These are phyloP conservation scores for Clarireedia paspali DNA, from an alignment of 2,329 filamentous ascomycete genomes.

Conservation along the genomic window DNA sequence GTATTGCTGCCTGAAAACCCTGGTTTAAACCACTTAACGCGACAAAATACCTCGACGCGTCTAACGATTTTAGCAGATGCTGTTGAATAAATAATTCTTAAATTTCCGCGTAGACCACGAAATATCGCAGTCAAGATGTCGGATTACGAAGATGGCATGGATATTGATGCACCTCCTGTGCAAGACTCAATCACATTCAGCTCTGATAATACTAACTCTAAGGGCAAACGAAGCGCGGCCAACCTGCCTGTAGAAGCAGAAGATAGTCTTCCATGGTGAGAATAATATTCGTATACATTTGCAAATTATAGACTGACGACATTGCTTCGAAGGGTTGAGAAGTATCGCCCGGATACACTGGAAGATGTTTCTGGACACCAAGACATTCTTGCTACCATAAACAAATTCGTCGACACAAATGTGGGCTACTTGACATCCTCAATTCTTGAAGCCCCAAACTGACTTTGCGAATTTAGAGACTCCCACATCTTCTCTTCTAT, in stretches of 20 bases:
- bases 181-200: conserved; percentile 57
- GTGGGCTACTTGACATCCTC: conserved; percentile 31
- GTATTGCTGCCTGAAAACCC: not conserved
- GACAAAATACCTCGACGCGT: conserved; percentile 7
- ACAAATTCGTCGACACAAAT: conserved; percentile 94
- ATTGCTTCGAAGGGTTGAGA: conserved; percentile 67
- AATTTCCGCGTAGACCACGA: not conserved
- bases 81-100: not conserved
- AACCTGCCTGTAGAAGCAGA: conserved; percentile 92
- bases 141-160: conserved; percentile 58
- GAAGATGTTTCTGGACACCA: conserved; percentile 93
- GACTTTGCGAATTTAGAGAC: conserved; percentile 41
- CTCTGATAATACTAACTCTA: conserved; percentile 62
- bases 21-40: conserved; percentile 10
- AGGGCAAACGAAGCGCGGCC: conserved; percentile 86
- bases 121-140: conserved; percentile 35
- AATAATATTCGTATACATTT: not conserved
- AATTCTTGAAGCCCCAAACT: conserved; percentile 5
- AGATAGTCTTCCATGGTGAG: conserved; percentile 85
- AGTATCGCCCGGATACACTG: conserved; percentile 84
- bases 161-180: conserved; percentile 50
- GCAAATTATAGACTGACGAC: conserved; percentile 15
- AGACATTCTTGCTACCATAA: conserved; percentile 95
- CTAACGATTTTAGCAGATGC: not conserved
- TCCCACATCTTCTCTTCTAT: conserved; percentile 94